Evolutionary conservation across 1,284 basidiomycete species (phyloP).

Genomic region (Termitomyces sp.): DNA sequence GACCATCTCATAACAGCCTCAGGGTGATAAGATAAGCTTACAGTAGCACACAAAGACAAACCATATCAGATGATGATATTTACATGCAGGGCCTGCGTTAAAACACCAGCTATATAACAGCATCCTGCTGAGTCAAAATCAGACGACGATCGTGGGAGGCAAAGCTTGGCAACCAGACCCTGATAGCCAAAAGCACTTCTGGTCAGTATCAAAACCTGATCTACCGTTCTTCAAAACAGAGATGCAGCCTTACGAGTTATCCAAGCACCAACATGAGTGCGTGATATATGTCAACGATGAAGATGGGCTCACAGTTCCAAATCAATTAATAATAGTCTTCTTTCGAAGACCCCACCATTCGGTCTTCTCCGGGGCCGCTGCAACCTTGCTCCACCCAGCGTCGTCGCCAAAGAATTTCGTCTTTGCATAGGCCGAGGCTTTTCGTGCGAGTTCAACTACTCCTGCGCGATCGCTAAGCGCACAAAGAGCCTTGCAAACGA

Average conservation of each 20-base stretch:
- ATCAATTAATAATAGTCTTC: slow-evolving; percentile 5
- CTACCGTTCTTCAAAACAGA: not conserved
- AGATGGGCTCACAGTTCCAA: not conserved
- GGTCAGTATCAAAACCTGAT: too few relatives aligned
- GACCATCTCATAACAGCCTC: not conserved
- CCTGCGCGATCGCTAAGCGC: slow-evolving; percentile 14
- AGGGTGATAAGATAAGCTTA: not conserved
- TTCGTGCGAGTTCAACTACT: slow-evolving; percentile 13
- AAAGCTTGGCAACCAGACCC: not conserved
- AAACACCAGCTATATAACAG: not conserved
- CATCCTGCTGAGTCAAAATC: not conserved
- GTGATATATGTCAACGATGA: not conserved
- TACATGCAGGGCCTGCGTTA: not conserved
- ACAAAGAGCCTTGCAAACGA: slow-evolving; percentile 16
- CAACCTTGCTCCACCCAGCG: slow-evolving; percentile 13
- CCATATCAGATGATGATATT: not conserved
- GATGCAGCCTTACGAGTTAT: not conserved
- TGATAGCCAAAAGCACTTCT: not conserved
- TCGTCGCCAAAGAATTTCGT: slow-evolving; percentile 8
- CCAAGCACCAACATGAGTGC: not conserved
- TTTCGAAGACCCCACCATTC: slow-evolving; percentile 17
- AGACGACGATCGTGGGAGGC: not conserved
- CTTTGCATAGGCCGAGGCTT: slow-evolving; percentile 11
- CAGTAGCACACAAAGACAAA: not conserved
- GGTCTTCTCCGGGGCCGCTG: slow-evolving; percentile 16